Percentiles rank a stretch among this genome's conserved stretches.
These are phyloP conservation scores for Parathielavia hyrcaniae DNA, from an alignment of 495 filamentous ascomycete species.

Conservation along the genomic window DNA sequence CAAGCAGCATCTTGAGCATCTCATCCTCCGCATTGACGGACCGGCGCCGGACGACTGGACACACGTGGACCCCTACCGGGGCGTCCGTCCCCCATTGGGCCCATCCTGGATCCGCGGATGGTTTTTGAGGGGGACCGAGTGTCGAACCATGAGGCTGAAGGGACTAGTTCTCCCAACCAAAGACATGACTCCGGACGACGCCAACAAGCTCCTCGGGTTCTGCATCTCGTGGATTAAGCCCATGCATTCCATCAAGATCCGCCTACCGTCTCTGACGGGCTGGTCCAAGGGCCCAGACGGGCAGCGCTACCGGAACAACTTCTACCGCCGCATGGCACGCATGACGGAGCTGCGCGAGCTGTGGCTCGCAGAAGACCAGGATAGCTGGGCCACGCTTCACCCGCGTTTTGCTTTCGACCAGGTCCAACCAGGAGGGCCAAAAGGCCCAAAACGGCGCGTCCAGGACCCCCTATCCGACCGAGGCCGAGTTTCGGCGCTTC, in stretches of 20 bases:
- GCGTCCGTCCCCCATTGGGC: no score
- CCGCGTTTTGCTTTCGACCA: no score
- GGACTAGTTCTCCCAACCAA: neutral
- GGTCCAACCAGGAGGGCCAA: no score
- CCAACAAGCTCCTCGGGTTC: neutral
- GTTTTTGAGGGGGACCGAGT: no score
- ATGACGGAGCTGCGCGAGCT: neutral
- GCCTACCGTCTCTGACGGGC: neutral
- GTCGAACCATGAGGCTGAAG: no score
- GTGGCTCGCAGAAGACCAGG: neutral
- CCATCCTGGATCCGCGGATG: no score
- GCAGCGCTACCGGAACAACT: neutral
- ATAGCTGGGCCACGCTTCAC: no score
- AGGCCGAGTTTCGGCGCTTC: neutral
- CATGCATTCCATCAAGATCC: neutral
- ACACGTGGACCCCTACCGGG: no score
- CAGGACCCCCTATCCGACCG: no score
- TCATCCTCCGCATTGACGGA: neutral
- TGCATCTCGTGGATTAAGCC: neutral
- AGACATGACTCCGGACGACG: neutral
- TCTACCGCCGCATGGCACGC: neutral
- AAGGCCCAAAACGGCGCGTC: no score
- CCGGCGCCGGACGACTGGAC: neutral
- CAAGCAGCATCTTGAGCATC: neutral
- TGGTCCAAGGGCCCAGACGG: neutral